Conservation (phyloP, 306 rosid genomes). For the Crotalaria pallida region DNA sequence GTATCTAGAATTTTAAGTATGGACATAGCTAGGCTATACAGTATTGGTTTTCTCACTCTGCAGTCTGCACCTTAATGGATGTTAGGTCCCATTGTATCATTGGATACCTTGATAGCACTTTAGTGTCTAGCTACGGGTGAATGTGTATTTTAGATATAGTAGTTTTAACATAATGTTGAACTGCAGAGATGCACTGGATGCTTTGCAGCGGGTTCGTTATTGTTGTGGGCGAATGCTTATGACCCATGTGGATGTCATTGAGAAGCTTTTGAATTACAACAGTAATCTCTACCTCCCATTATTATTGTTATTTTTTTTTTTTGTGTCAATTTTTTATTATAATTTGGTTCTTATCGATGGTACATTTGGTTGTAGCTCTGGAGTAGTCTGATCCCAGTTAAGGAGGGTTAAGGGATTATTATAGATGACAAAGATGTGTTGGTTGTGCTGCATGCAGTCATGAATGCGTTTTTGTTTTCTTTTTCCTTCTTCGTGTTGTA, state of each 20-base stretch:
- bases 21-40: neutral
- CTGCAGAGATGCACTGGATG: slow-evolving; percentile 90
- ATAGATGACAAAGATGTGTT: slow-evolving; percentile 4
- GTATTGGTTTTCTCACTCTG: neutral
- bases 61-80: neutral
- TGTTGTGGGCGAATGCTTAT: slow-evolving; percentile 96
- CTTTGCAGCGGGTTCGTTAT: slow-evolving; percentile 81
- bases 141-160: neutral
- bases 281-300: slow-evolving; percentile 36
- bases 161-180: slow-evolving; percentile 17
- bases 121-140: neutral
- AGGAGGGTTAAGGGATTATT: slow-evolving; percentile 15
- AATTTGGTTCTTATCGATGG: neutral
- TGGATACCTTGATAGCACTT: neutral
- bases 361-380: slow-evolving; percentile 46
- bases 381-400: slow-evolving; percentile 57
- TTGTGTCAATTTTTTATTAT: neutral
- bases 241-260: slow-evolving; percentile 97
- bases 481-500: neutral
- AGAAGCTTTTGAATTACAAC: slow-evolving; percentile 93
- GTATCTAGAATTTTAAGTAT: neutral
- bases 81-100: neutral
- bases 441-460: neutral
- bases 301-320: neutral
- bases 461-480: neutral